Conservation (phyloP, 768 basidiomycete genomes). For the Tulasnella sp. region DNA sequence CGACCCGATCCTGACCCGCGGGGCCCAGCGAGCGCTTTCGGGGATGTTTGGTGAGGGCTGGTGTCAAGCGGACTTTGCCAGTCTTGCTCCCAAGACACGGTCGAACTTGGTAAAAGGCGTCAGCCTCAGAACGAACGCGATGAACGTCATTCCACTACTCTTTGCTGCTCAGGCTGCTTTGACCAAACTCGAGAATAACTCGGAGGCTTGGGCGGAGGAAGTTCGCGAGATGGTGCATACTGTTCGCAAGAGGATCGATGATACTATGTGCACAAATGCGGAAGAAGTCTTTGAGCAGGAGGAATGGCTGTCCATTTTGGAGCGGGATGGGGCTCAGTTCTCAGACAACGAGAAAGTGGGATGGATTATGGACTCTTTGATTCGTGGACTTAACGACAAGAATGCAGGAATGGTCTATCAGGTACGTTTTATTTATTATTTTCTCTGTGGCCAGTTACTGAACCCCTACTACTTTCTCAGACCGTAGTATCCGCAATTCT, state of each 20-base stretch:
- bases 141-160: slow-evolving; percentile 60
- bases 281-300: slow-evolving; percentile 56
- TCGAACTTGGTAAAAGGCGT: slow-evolving; percentile 67
- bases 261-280: slow-evolving; percentile 50
- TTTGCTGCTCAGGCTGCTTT: slow-evolving; percentile 58
- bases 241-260: slow-evolving; percentile 55
- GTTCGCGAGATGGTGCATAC: slow-evolving; percentile 58
- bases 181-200: slow-evolving; percentile 47
- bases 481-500: slow-evolving; percentile 65
- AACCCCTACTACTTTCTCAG: slow-evolving; percentile 34
- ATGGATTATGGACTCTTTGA: slow-evolving; percentile 58
- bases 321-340: slow-evolving; percentile 63
- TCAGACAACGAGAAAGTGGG: slow-evolving; percentile 74
- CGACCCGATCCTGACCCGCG: slow-evolving; percentile 60
- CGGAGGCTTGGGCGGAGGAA: slow-evolving; percentile 51
- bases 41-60: slow-evolving; percentile 84
- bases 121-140: slow-evolving; percentile 54
- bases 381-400: slow-evolving; percentile 54
- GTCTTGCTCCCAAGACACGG: slow-evolving; percentile 54
- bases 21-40: slow-evolving; percentile 66
- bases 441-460: neutral
- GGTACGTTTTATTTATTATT: slow-evolving; percentile 35
- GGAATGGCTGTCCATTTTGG: slow-evolving; percentile 71
- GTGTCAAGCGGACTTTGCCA: slow-evolving; percentile 75
- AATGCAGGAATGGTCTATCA: slow-evolving; percentile 71